phyloP scores from a whole-genome alignment of 805 yeast genomes.

The Brettanomyces sp. region DNA sequence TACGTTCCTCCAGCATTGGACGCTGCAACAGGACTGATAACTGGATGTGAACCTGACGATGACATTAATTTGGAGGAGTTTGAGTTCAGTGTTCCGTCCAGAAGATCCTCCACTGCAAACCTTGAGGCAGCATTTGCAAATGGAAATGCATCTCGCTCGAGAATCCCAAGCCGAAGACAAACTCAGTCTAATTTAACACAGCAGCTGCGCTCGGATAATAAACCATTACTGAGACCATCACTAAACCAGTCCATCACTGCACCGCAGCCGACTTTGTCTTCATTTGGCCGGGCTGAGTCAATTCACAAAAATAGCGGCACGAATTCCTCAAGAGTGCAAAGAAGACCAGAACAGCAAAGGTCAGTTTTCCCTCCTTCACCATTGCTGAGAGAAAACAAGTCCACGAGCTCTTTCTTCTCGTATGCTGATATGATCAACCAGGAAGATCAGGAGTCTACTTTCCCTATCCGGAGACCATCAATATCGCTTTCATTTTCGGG shows the following conservation, averaged over 20 bases:
- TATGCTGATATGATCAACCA: slow-evolving; percentile 72
- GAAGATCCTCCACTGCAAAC: slow-evolving; percentile 47
- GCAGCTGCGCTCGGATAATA: slow-evolving; percentile 11
- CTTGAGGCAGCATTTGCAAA: slow-evolving; percentile 26
- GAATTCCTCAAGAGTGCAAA: not conserved
- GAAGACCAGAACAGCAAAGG: slow-evolving; percentile 4
- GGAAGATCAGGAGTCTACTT: slow-evolving; percentile 40
- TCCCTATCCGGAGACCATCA: slow-evolving; percentile 50
- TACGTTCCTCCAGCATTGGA: slow-evolving; percentile 50
- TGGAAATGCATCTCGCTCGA: not conserved
- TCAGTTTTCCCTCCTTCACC: slow-evolving; percentile 26
- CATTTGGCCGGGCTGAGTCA: slow-evolving; percentile 1
- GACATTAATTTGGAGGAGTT: slow-evolving; percentile 29
- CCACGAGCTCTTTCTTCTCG: slow-evolving; percentile 49
- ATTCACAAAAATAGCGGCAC: not conserved
- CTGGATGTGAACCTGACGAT: slow-evolving; percentile 13
- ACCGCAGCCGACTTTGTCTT: not conserved
- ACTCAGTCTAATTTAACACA: slow-evolving; percentile 19
- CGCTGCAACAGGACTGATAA: slow-evolving; percentile 34
- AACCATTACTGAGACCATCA: slow-evolving; percentile 6
- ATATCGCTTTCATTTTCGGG: slow-evolving; percentile 33
- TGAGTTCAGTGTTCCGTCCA: slow-evolving; percentile 35
- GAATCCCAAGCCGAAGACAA: slow-evolving; percentile 8
- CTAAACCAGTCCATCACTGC: slow-evolving; percentile 5
- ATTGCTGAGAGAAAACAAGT: slow-evolving; percentile 18